Conservation (phyloP, 495 filamentous ascomycete species). For the Mycothermus thermophilus region DNA sequence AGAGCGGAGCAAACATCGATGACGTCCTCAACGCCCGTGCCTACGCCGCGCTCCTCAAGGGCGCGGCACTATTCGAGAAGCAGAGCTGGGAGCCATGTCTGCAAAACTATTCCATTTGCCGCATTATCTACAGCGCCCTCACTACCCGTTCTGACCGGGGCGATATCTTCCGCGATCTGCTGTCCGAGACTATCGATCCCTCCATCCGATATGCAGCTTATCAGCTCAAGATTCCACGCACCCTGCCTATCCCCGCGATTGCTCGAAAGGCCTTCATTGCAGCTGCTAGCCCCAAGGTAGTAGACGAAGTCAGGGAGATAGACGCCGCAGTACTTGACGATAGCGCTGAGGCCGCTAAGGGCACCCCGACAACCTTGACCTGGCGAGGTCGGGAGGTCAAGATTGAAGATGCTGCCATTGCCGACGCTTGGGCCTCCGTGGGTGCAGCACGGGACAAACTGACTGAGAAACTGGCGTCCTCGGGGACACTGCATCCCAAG, state of each 20-base stretch:
- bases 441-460: constrained; percentile 40
- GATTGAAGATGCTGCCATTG: constrained; percentile 89
- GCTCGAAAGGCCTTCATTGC: constrained; percentile 63
- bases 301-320: constrained; percentile 54
- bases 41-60: constrained; percentile 61
- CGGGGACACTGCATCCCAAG: constrained; percentile 39
- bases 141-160: constrained; percentile 37
- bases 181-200: constrained; percentile 77
- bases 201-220: constrained; percentile 92
- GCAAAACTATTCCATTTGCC: constrained; percentile 55
- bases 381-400: constrained; percentile 84
- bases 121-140: constrained; percentile 71
- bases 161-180: constrained; percentile 72
- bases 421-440: constrained; percentile 46
- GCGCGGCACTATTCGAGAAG: constrained; percentile 70
- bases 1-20: constrained; percentile 47
- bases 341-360: constrained; percentile 40
- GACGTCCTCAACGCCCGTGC: constrained; percentile 79
- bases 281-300: constrained; percentile 44
- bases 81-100: constrained; percentile 73
- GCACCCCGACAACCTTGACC: constrained; percentile 59
- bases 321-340: constrained; percentile 54
- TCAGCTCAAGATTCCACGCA: constrained; percentile 71
- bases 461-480: constrained; percentile 47
- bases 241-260: constrained; percentile 62